Evolutionary conservation across 2,329 filamentous ascomycete species (phyloP).

Genomic region (Hypomyces rosellus): DNA sequence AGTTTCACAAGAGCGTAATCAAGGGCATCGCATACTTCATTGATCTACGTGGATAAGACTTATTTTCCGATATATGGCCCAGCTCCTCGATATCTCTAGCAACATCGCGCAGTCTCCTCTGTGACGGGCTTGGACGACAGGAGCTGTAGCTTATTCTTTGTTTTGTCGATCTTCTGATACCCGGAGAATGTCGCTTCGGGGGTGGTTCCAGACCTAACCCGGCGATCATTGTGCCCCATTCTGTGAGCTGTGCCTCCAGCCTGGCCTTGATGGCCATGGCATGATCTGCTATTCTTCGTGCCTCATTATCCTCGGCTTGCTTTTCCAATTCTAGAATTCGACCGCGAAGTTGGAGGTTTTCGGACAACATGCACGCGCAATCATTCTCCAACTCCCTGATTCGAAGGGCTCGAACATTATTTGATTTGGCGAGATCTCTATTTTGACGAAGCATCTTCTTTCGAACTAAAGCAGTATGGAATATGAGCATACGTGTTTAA

Average conservation of each 20-base stretch:
- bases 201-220: conserved; percentile 58
- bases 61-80: conserved; percentile 60
- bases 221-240: conserved; percentile 62
- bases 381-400: conserved; percentile 74
- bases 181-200: conserved; percentile 39
- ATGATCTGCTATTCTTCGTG: conserved; percentile 56
- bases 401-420: conserved; percentile 69
- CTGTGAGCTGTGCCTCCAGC: conserved; percentile 65
- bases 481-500: conserved; percentile 9
- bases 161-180: conserved; percentile 34
- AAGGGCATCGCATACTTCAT: conserved; percentile 51
- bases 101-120: conserved; percentile 51
- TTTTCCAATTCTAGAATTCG: conserved; percentile 65
- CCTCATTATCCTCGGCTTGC: conserved; percentile 55
- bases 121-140: conserved; percentile 42
- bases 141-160: conserved; percentile 35
- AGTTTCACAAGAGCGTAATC: neutral
- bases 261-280: conserved; percentile 63
- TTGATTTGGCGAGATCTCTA: conserved; percentile 72
- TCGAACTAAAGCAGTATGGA: conserved; percentile 51
- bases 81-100: conserved; percentile 47
- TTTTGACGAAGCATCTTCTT: conserved; percentile 77
- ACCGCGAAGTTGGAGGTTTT: conserved; percentile 68
- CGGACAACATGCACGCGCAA: conserved; percentile 65
- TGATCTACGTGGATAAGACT: conserved; percentile 59